Conservation (phyloP, 1,284 basidiomycete genomes). For the Naganishia sp. region DNA sequence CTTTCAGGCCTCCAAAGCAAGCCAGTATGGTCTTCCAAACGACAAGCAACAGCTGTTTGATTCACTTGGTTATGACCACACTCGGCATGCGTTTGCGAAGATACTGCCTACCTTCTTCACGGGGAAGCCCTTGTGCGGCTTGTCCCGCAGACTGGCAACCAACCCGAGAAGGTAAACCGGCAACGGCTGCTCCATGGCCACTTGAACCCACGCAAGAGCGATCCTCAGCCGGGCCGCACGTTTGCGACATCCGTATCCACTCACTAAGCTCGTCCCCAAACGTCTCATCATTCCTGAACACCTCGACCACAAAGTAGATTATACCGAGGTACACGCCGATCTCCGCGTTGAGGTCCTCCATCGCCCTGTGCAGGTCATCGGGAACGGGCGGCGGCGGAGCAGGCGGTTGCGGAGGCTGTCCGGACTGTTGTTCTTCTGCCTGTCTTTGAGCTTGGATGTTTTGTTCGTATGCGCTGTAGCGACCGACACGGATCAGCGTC, state of each 20-base stretch:
- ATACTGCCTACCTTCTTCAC: slow-evolving; percentile 76
- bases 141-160: slow-evolving; percentile 85
- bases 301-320: slow-evolving; percentile 89
- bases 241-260: slow-evolving; percentile 46
- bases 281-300: slow-evolving; percentile 85
- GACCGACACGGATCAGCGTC: not conserved
- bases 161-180: slow-evolving; percentile 89
- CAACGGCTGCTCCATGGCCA: slow-evolving; percentile 91
- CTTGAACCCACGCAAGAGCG: slow-evolving; percentile 55
- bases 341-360: slow-evolving; percentile 86
- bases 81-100: not conserved
- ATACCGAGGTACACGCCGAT: slow-evolving; percentile 87
- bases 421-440: slow-evolving; percentile 6
- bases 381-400: slow-evolving; percentile 48
- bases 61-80: too few relatives aligned
- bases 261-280: slow-evolving; percentile 93
- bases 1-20: slow-evolving; percentile 88
- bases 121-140: slow-evolving; percentile 91
- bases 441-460: slow-evolving; percentile 10
- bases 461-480: slow-evolving; percentile 28
- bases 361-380: slow-evolving; percentile 70
- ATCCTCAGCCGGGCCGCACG: slow-evolving; percentile 8
- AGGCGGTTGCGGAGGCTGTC: not conserved
- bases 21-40: slow-evolving; percentile 94
- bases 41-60: slow-evolving; percentile 76